Evolutionary conservation across 768 basidiomycete species (phyloP), one percentile per base, ranked within the genome.

Genomic region (Leccinum variicolor): DNA sequence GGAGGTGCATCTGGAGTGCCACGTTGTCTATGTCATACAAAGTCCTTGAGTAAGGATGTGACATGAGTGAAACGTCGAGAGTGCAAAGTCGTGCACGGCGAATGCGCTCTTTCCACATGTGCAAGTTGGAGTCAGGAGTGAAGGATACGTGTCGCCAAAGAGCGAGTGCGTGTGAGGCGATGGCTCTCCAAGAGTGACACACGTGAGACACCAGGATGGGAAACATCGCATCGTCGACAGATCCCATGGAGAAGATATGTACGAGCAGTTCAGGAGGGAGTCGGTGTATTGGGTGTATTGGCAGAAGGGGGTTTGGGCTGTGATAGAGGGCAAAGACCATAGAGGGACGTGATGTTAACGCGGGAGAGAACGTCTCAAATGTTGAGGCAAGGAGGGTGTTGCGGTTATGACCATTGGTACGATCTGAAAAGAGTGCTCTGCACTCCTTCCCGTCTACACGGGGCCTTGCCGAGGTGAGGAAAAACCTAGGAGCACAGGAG

Each of bases 191-290:
- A 33, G 73, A 66, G 47, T 79, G 75, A 69, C 86, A 90, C 55
- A 89, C 85, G 61, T 89, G 88, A 8, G 89, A 89, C 50, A 88
- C 76, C 46, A 74, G 71, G 59, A 89, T 62, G 21, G 87, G 84
- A 34, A 89, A 77, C 74, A 80, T 79, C 51, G 71, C 65, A 67
- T 84, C 81, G 50, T 81, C 79, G 56, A 83, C 72, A 13, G 84
- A 76, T 15, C 83, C 88, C 14, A 85, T 71, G 23, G 81, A 66
- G 67, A 91, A 89, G 50, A 90, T 79, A 58, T 82, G 79, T 36
- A 83, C 75, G 39, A 90, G 77, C 17, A 91, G 69, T 66, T 91
- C 89, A 29, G 75, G 72, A 9, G 89, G 88, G 47, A 90, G 80
- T 25, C 69, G 66, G 58, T 79, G 78, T 53, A 89, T 83, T 58